Base-by-base conservation (phyloP, 192 early-diverging fungal genomes). In the Mycoemilia scoparia region DNA sequence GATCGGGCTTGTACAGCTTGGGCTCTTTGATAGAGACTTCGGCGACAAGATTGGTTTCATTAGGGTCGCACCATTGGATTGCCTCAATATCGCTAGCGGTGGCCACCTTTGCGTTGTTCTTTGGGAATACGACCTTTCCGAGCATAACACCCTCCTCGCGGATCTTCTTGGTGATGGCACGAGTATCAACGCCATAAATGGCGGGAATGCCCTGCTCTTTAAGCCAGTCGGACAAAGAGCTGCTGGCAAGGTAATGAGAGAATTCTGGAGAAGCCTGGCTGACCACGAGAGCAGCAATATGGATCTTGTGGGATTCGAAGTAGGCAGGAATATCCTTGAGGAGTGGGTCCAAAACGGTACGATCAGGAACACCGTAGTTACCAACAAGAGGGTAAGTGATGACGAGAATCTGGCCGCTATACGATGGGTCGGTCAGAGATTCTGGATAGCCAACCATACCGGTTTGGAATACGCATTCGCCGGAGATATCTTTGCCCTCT, bases 371-470 rank as follows among this genome's bases (percentile, higher is more conserved):
- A 54, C 93, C 93, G 59, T 96, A 93, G 66, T 98, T 98, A 34
- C 93, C 93, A 36, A 98, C 63, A 34, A 98, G 64, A 9, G 93
- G 93, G 64, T 93, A 98, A 37, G 93, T 98, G 34, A 98, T 60
- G 23, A 98, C 87, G 31, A 98, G 66, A 37, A 98, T 95, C 71
- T 98, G 93, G 6, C 93, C 93, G 37, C 81, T 73, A 64, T 98
- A 98, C 29, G 90, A 95, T 9, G 93, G 93, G 65, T 98, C 90
- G 2, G 88, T 95, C 49, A 93, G 66, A 18, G 93, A 90, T 60
- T 97, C 90, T n/a, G 93, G 88, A 54, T 95, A 97, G 29, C 89
- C 93, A 32, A 92, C 85, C 90, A 95, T 95, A 88, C 92, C 93
- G 30, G 93, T 98, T 57, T 95, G 90, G 63, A 98, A 98, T 38